Evolutionary conservation across 257 asterid genomes (phyloP).

Genomic region (Solanum peruvianum): DNA sequence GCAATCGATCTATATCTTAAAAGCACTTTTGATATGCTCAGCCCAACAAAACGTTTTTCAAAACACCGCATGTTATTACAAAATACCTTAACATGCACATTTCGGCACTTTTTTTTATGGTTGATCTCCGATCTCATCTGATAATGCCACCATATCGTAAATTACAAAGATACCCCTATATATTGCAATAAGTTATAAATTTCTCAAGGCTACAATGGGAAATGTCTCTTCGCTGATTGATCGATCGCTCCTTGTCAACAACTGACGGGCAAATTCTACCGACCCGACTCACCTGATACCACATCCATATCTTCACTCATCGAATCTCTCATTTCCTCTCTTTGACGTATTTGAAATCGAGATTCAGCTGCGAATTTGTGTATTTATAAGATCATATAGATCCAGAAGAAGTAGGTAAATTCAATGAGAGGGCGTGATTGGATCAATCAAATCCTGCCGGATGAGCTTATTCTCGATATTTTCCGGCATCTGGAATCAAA

Average conservation of each 20-base stretch:
- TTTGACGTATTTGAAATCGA: background rate
- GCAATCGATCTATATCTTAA: too few relatives aligned
- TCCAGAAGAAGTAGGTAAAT: background rate
- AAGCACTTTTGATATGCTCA: too few relatives aligned
- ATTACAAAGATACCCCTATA: background rate
- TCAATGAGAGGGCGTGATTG: conserved; percentile 49
- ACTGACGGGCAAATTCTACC: background rate
- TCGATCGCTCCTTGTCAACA: background rate
- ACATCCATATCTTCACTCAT: background rate
- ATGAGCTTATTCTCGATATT: conserved; percentile 59
- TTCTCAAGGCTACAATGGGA: background rate
- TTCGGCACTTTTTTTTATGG: background rate
- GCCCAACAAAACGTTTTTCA: too few relatives aligned
- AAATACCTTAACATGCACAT: background rate
- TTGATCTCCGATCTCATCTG: background rate
- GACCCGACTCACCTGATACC: background rate
- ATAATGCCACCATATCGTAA: background rate
- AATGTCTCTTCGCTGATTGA: background rate
- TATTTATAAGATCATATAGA: background rate
- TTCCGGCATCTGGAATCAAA: conserved; percentile 45
- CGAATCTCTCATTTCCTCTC: background rate
- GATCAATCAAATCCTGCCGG: conserved; percentile 49
- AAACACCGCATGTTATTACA: background rate
- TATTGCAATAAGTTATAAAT: background rate
- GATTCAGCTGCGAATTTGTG: background rate